phyloP scores from a whole-genome alignment of 2,329 filamentous ascomycete species.

The Curvularia verruculosa region DNA sequence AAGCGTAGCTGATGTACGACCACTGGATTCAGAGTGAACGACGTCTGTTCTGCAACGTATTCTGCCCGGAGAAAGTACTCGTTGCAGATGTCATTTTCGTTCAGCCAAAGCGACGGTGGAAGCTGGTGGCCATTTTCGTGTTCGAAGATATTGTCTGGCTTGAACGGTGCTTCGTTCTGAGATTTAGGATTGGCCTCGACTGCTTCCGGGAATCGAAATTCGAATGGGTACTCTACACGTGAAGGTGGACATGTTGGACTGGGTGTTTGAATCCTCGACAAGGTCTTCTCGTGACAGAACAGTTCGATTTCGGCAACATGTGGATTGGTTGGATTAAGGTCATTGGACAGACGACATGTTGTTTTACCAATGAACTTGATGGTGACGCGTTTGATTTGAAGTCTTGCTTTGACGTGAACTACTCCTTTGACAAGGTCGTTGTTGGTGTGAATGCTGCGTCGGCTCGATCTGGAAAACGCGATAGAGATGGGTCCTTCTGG shows the following conservation, averaged over 20 bases:
- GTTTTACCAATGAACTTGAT: slow-evolving; percentile 27
- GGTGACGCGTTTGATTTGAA: slow-evolving; percentile 21
- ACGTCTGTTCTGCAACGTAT: slow-evolving; percentile 19
- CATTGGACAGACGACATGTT: slow-evolving; percentile 24
- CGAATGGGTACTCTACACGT: slow-evolving; percentile 29
- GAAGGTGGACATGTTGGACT: slow-evolving; percentile 23
- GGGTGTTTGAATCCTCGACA: slow-evolving; percentile 14
- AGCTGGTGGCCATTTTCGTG: slow-evolving; percentile 19
- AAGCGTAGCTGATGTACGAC: slow-evolving; percentile 28
- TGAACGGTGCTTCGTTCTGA: slow-evolving; percentile 17
- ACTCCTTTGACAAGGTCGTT: slow-evolving; percentile 30
- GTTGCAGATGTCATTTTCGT: slow-evolving; percentile 21
- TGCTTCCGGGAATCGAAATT: slow-evolving; percentile 30
- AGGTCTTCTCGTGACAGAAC: slow-evolving; percentile 19
- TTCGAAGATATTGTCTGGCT: slow-evolving; percentile 19
- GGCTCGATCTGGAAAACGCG: slow-evolving; percentile 23
- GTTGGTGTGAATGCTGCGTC: slow-evolving; percentile 27
- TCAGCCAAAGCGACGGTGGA: slow-evolving; percentile 28
- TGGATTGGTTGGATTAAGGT: slow-evolving; percentile 21
- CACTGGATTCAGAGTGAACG: slow-evolving; percentile 23
- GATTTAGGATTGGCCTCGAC: slow-evolving; percentile 19
- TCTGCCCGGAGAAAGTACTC: slow-evolving; percentile 31
- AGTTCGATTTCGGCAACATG: slow-evolving; percentile 19
- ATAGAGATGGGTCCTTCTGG: slow-evolving; percentile 25
- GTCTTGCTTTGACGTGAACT: slow-evolving; percentile 21